phyloP scores from a whole-genome alignment of 2,329 filamentous ascomycete species.

The Septoria linicola region DNA sequence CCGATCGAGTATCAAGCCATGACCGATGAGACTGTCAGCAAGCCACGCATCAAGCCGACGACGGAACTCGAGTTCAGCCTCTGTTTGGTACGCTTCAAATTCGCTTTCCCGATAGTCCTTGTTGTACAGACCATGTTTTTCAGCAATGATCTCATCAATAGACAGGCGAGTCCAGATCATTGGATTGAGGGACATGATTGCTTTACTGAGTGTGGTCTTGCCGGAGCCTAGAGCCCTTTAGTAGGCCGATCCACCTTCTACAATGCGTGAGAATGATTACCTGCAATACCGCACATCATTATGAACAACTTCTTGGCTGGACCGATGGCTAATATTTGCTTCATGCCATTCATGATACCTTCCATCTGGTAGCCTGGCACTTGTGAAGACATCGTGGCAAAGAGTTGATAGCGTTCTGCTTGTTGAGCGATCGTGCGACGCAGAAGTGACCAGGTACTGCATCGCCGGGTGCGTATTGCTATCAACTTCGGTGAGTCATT shows the following conservation, averaged over 20 bases:
- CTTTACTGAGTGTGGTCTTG: slow-evolving; percentile 14
- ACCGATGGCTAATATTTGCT: too few species aligned
- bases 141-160: slow-evolving; percentile 13
- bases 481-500: too few species aligned
- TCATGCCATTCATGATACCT: too few species aligned
- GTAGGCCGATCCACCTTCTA: too few species aligned
- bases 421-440: too few species aligned
- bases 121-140: slow-evolving; percentile 10
- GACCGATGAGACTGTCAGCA: not conserved
- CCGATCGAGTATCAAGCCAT: slow-evolving; percentile 11
- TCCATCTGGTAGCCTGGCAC: too few species aligned
- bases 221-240: too few species aligned
- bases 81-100: slow-evolving; percentile 7
- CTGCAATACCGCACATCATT: slow-evolving; percentile 20
- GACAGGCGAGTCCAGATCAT: slow-evolving; percentile 7
- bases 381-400: too few species aligned
- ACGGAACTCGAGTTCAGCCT: slow-evolving; percentile 6
- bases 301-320: not conserved
- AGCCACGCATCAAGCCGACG: not conserved
- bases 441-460: too few species aligned
- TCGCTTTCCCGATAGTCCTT: slow-evolving; percentile 10
- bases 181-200: not conserved
- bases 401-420: too few species aligned
- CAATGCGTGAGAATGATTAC: too few species aligned
- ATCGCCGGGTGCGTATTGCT: too few species aligned